A percentile compares a stretch with the other conserved stretches of the same genome.
Evolutionary conservation across 1,284 basidiomycete species (phyloP).

Genomic region (Ustilago trichophora): DNA sequence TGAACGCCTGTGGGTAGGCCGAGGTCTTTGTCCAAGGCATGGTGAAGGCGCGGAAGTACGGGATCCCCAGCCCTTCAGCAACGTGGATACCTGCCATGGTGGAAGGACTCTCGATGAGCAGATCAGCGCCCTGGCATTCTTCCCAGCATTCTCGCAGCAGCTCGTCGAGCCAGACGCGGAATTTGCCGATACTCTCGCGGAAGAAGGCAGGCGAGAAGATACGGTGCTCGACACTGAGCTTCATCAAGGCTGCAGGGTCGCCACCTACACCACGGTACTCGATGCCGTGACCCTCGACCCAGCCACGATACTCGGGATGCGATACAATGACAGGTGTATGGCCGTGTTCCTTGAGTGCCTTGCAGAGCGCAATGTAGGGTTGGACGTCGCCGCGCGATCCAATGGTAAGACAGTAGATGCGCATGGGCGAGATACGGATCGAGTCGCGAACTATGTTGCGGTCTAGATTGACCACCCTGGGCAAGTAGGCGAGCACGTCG

Average conservation of each 20-base stretch:
- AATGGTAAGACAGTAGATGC: conserved; percentile 68
- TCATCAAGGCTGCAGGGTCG: conserved; percentile 58
- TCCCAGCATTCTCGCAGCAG: conserved; percentile 52
- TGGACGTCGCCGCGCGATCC: conserved; percentile 72
- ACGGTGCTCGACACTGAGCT: conserved; percentile 56
- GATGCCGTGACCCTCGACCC: conserved; percentile 69
- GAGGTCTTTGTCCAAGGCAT: conserved; percentile 62
- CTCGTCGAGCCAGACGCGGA: conserved; percentile 61
- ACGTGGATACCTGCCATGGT: conserved; percentile 63
- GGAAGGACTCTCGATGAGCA: conserved; percentile 60
- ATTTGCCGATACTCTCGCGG: conserved; percentile 53
- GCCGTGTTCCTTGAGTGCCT: conserved; percentile 68
- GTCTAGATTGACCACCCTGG: conserved; percentile 49
- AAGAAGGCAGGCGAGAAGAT: conserved; percentile 52
- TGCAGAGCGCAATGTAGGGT: conserved; percentile 72
- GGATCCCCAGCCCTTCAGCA: conserved; percentile 57
- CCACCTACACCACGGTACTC: conserved; percentile 55
- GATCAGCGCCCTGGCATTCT: conserved; percentile 56
- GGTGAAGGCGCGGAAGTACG: conserved; percentile 62
- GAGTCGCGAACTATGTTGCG: conserved; percentile 1
- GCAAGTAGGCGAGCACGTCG: conserved; percentile 28
- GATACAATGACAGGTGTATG: conserved; percentile 74
- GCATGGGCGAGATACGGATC: conserved; percentile 41
- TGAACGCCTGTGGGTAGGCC: conserved; percentile 60
- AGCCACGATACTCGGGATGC: conserved; percentile 74